Base-by-base conservation (phyloP, 169 alveolate genomes). In the Besnoitia besnoiti region DNA sequence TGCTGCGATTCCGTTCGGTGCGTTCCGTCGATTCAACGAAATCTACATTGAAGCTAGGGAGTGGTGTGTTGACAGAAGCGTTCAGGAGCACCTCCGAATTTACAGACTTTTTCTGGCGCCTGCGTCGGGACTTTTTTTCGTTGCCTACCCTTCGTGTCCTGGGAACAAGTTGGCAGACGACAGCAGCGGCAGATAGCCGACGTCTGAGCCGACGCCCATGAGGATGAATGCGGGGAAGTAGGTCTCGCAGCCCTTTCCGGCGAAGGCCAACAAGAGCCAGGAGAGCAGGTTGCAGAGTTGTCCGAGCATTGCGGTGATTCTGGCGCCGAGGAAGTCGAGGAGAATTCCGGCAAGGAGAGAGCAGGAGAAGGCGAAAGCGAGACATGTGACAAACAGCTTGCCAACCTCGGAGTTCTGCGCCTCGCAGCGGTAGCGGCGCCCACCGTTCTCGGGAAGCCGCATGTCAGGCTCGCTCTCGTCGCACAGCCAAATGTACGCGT, bases 201-300 rank as follows among this genome's bases (percentile, higher is more conserved):
- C 85, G 76, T 92, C 95, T 40, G 95, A 84, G 49, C 95, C 95
- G 51, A 89, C 75, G 10, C 95, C 95, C 92, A 92, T 92, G 49
- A 92, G 79, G 55, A 92, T 87, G 50, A 92, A 92, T 7, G 95
- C 95, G 24, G 91, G 88, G n/a, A 77, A 50, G 85, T 92, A 92
- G 27, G 91, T 85, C 40, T 92, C 85, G 40, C 79, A 7, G 5
- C 84, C 35, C 49, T 76, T 85, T 44, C 91, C 80, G 30, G 90
- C 95, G 82, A 92, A 87, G 50, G 91, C 90, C 30, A 92, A 93
- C 46, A 92, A 50, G 37, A 87, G 61, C 95, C 95, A 92, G 42
- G 95, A 87, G 8, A 84, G 90, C n/a, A 62, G 47, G 82, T 92
- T 92, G 87, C 80, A 85, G 85, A 87, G 87, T 85, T 92, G 95